Evolutionary conservation across 2,329 filamentous ascomycete genomes (phyloP).

Genomic region (Colletotrichum eleusines): DNA sequence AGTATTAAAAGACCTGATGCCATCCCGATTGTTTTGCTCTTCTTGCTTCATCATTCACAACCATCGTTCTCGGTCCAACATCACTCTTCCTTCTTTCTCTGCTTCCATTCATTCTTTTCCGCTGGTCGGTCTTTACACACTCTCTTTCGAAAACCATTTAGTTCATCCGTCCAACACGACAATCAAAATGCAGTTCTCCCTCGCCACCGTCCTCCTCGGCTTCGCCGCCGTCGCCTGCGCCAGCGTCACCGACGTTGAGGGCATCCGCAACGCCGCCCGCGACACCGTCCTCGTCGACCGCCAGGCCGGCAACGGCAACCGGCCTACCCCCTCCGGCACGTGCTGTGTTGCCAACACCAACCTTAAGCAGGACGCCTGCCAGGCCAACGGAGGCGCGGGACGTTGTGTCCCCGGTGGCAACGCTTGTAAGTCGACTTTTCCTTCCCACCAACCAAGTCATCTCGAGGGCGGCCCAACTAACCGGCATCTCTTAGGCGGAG

Average conservation of each 20-base stretch:
- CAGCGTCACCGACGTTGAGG: conserved; percentile 43
- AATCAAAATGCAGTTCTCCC: conserved; percentile 49
- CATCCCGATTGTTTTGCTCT: not conserved
- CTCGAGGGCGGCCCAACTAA: not conserved
- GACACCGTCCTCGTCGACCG: conserved; percentile 39
- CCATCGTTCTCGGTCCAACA: not conserved
- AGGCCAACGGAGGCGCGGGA: conserved; percentile 44
- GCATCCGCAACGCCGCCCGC: conserved; percentile 14
- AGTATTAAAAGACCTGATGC: not conserved
- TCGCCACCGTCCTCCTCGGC: conserved; percentile 45
- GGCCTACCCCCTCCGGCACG: conserved; percentile 46
- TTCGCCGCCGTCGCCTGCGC: conserved; percentile 44
- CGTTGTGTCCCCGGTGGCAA: conserved; percentile 49
- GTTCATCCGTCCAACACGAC: not conserved
- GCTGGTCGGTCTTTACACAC: conserved; percentile 7
- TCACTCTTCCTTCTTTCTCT: not conserved
- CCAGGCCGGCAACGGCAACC: conserved; percentile 49
- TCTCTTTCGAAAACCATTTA: not conserved
- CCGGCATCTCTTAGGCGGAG: conserved; percentile 44
- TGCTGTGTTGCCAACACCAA: conserved; percentile 51
- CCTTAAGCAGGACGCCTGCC: conserved; percentile 53
- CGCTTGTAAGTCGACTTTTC: conserved; percentile 46
- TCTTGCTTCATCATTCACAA: not conserved
- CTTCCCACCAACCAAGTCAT: too few species aligned
- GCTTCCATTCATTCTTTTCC: conserved; percentile 20